Conservation (phyloP, 495 filamentous ascomycete species). For the Trichocladium antarcticum region DNA sequence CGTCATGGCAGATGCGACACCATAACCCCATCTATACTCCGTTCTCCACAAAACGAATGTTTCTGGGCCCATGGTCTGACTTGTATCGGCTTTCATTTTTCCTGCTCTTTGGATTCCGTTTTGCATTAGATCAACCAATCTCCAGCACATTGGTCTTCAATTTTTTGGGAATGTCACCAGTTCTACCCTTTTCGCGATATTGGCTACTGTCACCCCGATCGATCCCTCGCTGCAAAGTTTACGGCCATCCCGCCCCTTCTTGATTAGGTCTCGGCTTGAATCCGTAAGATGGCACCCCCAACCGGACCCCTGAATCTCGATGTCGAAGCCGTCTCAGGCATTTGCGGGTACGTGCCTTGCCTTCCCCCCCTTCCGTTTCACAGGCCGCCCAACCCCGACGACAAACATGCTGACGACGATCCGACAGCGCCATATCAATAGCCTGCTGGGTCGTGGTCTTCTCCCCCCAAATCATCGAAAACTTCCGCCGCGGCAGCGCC, state of each 20-base stretch:
- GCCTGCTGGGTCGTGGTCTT: conserved; percentile 98
- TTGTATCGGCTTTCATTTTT: background rate
- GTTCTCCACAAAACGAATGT: background rate
- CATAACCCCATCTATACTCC: background rate
- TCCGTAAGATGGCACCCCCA: conserved; percentile 63
- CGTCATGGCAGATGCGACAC: too few relatives aligned
- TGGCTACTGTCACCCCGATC: background rate
- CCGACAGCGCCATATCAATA: conserved; percentile 73
- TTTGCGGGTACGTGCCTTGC: conserved; percentile 54
- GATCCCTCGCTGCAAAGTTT: background rate
- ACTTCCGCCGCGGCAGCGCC: conserved; percentile 76
- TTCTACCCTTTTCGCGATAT: background rate
- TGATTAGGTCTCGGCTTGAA: background rate
- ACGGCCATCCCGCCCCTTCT: background rate
- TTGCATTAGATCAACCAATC: background rate
- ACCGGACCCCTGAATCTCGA: conserved; percentile 57
- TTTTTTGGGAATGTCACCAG: too few relatives aligned
- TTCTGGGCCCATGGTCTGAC: background rate
- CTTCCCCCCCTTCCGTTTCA: too few relatives aligned
- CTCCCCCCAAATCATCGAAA: conserved; percentile 92
- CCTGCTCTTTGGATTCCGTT: background rate
- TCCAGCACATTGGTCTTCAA: too few relatives aligned
- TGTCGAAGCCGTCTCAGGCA: conserved; percentile 78
- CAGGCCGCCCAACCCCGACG: too few relatives aligned
- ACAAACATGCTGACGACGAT: background rate